Percentiles rank a stretch among this genome's conserved stretches.
phyloP scores from a whole-genome alignment of 108 stramenopile species.

The Schizochytrium sp. region DNA sequence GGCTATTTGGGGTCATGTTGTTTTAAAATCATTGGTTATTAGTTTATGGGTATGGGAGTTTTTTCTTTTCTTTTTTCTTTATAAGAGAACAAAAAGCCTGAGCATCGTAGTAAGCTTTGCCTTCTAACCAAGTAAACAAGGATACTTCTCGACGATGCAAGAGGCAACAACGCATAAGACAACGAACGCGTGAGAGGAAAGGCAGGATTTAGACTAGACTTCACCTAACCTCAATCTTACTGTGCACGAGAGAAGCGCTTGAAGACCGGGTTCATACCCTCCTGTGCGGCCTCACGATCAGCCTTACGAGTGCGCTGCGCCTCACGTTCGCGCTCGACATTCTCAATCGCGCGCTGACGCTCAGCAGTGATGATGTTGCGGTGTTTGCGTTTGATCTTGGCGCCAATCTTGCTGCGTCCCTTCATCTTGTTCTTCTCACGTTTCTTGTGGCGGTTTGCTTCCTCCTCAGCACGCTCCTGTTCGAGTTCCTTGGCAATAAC shows the following conservation, averaged over 20 bases:
- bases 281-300: constrained; percentile 12
- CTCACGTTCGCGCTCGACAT: constrained; percentile 32
- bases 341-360: background rate
- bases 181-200: too few relatives aligned
- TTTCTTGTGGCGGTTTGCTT: constrained; percentile 78
- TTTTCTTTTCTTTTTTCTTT: too few relatives aligned
- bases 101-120: too few relatives aligned
- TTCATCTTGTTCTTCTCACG: constrained; percentile 78
- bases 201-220: too few relatives aligned
- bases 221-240: too few relatives aligned
- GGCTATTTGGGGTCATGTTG: too few relatives aligned
- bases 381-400: constrained; percentile 89
- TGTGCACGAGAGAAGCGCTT: background rate
- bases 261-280: constrained; percentile 26
- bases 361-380: constrained; percentile 91
- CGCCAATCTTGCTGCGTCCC: constrained; percentile 95
- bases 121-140: too few relatives aligned
- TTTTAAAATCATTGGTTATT: too few relatives aligned
- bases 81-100: too few relatives aligned
- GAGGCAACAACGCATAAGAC: too few relatives aligned
- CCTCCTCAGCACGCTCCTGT: constrained; percentile 68
- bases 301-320: constrained; percentile 4
- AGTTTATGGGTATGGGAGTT: too few relatives aligned
- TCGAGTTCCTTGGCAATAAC: constrained; percentile 72
- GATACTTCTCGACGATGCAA: too few relatives aligned